A percentile compares a stretch with the other conserved stretches of the same genome.
Evolutionary conservation across 495 filamentous ascomycete species (phyloP).

Genomic region (Diplogelasinospora grovesii): DNA sequence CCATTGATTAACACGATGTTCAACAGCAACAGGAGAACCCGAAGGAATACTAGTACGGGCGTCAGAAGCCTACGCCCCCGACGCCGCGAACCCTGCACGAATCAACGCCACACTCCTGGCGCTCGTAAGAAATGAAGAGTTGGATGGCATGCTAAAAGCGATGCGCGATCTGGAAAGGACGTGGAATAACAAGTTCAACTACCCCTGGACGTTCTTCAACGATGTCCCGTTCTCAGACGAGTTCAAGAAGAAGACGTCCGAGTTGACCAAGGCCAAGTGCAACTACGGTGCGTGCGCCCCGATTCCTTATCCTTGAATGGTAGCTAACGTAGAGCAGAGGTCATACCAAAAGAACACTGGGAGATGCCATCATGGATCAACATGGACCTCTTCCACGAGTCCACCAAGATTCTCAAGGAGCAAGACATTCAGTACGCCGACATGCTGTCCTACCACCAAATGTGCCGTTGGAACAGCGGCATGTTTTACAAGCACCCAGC

Average conservation of each 20-base stretch:
- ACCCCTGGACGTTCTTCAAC: constrained; percentile 99
- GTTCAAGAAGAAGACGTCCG: constrained; percentile 76
- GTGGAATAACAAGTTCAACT: constrained; percentile 99
- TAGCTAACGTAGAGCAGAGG: too few species aligned
- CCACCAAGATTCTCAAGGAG: constrained; percentile 72
- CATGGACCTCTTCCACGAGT: constrained; percentile 75
- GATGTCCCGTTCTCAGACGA: constrained; percentile 86
- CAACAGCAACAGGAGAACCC: constrained; percentile 72
- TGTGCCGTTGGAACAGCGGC: constrained; percentile 99
- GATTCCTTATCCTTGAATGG: background rate
- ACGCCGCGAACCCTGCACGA: constrained; percentile 66
- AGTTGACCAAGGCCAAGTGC: constrained; percentile 75
- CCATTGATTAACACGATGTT: background rate
- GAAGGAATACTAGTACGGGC: constrained; percentile 63
- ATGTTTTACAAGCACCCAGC: constrained; percentile 96
- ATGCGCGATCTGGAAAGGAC: constrained; percentile 91
- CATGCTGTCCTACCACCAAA: constrained; percentile 91
- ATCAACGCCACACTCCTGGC: constrained; percentile 90
- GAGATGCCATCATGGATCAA: constrained; percentile 88
- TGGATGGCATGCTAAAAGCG: constrained; percentile 71
- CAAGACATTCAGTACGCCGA: constrained; percentile 82
- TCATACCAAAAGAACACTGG: constrained; percentile 94
- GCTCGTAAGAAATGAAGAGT: constrained; percentile 88
- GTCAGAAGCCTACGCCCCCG: constrained; percentile 65
- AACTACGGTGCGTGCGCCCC: constrained; percentile 58